phyloP scores from a whole-genome alignment of 306 rosid species.

The Myrica gale region DNA sequence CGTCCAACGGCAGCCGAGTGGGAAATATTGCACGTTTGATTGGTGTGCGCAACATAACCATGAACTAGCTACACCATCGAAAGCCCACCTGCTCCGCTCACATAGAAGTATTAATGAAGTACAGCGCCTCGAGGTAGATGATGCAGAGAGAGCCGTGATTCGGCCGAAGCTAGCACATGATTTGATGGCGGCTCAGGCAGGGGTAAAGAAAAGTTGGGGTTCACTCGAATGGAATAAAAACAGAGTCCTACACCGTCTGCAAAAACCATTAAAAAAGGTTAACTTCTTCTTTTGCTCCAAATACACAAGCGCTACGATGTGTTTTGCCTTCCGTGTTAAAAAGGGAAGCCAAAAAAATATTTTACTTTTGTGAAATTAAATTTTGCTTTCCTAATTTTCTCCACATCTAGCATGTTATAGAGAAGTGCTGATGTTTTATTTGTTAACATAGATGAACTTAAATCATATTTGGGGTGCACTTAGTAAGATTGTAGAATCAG shows the following conservation, averaged over 20 bases:
- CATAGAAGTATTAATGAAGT: too few relatives aligned
- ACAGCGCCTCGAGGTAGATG: too few relatives aligned
- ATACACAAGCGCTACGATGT: neutral
- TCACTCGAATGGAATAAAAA: constrained; percentile 2
- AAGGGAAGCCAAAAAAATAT: constrained; percentile 2
- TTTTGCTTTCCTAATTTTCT: constrained; percentile 16
- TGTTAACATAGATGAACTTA: constrained; percentile 32
- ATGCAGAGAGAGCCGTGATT: too few relatives aligned
- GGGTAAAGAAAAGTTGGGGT: too few relatives aligned
- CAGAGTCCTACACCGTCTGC: constrained; percentile 3
- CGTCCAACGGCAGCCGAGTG: too few relatives aligned
- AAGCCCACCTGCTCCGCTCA: too few relatives aligned
- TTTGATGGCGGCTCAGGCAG: too few relatives aligned
- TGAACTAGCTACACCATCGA: too few relatives aligned
- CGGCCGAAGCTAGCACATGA: too few relatives aligned
- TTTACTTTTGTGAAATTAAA: constrained; percentile 18
- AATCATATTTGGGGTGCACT: constrained; percentile 34
- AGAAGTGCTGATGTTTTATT: constrained; percentile 24
- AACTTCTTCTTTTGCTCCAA: constrained; percentile 3
- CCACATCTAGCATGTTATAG: constrained; percentile 16
- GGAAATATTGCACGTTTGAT: too few relatives aligned
- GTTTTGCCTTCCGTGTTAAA: constrained; percentile 1
- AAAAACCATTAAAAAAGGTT: neutral
- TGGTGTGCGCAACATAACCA: too few relatives aligned
- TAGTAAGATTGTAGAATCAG: constrained; percentile 26